These are phyloP conservation scores for Auricularia sp. DNA, from an alignment of 768 basidiomycete species.

Conservation along the genomic window DNA sequence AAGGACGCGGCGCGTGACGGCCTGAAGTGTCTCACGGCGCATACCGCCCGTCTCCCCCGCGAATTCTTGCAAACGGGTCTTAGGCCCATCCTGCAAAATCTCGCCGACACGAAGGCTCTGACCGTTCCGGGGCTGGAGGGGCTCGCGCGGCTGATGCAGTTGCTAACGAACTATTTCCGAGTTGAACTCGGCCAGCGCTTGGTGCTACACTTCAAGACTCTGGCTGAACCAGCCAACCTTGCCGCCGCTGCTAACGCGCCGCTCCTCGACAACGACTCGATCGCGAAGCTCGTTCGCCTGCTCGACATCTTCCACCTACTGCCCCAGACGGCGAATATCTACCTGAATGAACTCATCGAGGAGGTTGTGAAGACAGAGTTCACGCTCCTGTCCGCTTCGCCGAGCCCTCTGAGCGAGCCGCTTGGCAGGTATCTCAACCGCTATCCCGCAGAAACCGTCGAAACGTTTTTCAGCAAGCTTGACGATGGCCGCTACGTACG, in stretches of 20 bases:
- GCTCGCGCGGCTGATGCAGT: conserved; percentile 81
- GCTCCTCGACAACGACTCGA: conserved; percentile 77
- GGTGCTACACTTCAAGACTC: conserved; percentile 87
- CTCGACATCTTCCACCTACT: conserved; percentile 96
- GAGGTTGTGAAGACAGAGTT: conserved; percentile 87
- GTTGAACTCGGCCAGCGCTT: conserved; percentile 98
- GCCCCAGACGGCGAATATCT: conserved; percentile 86
- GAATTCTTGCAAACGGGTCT: conserved; percentile 91
- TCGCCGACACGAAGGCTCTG: conserved; percentile 90
- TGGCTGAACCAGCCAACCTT: conserved; percentile 83
- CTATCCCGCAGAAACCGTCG: conserved; percentile 75
- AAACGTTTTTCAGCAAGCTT: conserved; percentile 76
- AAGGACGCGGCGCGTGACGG: conserved; percentile 95
- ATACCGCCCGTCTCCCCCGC: conserved; percentile 87
- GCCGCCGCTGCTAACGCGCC: conserved; percentile 70
- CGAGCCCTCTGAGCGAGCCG: conserved; percentile 88
- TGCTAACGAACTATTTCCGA: conserved; percentile 98
- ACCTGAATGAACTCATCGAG: conserved; percentile 78
- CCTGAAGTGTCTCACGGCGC: conserved; percentile 74
- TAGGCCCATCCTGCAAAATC: conserved; percentile 93
- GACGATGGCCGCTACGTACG: conserved; percentile 68
- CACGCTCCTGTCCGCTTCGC: conserved; percentile 79
- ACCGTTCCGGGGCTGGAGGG: conserved; percentile 90
- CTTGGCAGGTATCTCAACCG: conserved; percentile 85
- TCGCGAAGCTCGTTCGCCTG: conserved; percentile 87